A percentile compares a stretch with the other conserved stretches of the same genome.
phyloP scores from a whole-genome alignment of 352 stramenopile genomes.

The Blastocystis sp. region DNA sequence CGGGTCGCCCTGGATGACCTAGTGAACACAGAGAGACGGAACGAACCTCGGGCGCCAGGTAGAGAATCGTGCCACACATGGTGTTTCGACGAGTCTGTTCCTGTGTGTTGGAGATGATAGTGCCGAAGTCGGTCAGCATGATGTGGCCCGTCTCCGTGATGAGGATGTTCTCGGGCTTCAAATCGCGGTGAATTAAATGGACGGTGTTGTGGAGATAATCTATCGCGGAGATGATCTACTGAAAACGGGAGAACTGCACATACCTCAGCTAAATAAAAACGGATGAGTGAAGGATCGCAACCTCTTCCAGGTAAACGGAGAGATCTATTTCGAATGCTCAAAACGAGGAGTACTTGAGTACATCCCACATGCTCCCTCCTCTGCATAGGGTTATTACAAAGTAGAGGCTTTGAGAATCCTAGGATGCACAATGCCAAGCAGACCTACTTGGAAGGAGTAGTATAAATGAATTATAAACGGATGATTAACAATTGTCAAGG shows the following conservation, averaged over 20 bases:
- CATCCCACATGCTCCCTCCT: constrained; percentile 23
- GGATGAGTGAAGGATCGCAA: not conserved
- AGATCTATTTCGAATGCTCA: not conserved
- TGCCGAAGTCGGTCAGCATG: constrained; percentile 66
- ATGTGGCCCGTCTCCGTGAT: constrained; percentile 65
- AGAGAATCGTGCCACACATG: constrained; percentile 19
- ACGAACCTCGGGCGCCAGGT: constrained; percentile 12
- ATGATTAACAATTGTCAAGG: constrained; percentile 64
- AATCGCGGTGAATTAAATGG: constrained; percentile 65
- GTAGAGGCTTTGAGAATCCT: constrained; percentile 64
- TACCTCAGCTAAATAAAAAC: constrained; percentile 55
- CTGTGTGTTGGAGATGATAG: constrained; percentile 33
- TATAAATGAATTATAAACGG: constrained; percentile 64
- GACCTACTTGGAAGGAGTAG: constrained; percentile 65
- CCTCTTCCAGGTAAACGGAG: constrained; percentile 8
- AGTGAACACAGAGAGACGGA: not conserved
- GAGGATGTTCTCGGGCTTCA: constrained; percentile 67
- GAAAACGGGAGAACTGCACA: not conserved
- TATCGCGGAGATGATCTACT: constrained; percentile 60
- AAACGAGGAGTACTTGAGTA: not conserved
- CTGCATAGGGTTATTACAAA: constrained; percentile 66
- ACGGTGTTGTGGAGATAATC: constrained; percentile 65
- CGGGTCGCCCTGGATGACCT: not conserved
- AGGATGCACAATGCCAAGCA: not conserved
- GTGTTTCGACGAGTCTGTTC: not conserved